Conservation (phyloP, 2,329 filamentous ascomycete species). For the Fusarium siculi region DNA sequence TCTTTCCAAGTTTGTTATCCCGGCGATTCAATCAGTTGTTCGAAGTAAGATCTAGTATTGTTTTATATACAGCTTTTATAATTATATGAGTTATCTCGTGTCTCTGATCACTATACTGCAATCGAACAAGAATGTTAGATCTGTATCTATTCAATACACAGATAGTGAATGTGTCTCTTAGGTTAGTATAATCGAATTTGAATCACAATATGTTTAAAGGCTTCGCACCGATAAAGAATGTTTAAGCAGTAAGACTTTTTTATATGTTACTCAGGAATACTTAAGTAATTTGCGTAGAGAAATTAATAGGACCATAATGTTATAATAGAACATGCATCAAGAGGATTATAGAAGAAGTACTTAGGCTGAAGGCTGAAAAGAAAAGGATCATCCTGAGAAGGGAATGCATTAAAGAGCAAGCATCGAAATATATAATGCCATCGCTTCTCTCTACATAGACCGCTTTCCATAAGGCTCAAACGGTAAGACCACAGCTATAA, state of each 20-base stretch:
- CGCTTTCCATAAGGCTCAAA: neutral
- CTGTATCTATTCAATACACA: no score
- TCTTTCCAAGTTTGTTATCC: neutral
- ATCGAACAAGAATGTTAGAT: no score
- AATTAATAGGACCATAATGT: rapidly evolving
- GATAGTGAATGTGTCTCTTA: no score
- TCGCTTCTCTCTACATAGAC: neutral
- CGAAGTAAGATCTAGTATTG: neutral
- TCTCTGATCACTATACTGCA: no score
- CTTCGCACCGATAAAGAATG: rapidly evolving
- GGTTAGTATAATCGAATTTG: no score
- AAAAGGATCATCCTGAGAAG: rapidly evolving
- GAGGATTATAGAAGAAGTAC: rapidly evolving
- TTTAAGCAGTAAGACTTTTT: no score
- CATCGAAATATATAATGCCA: no score
- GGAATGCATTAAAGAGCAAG: rapidly evolving
- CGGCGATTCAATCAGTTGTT: neutral
- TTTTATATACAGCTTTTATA: no score
- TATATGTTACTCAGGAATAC: no score
- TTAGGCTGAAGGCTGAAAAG: rapidly evolving
- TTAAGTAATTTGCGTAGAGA: no score
- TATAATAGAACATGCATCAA: rapidly evolving
- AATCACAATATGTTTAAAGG: no score
- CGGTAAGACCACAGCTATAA: neutral
- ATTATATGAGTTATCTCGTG: no score